Conservation (phyloP, 306 rosid genomes). For the Oxytropis ochrocephala region DNA sequence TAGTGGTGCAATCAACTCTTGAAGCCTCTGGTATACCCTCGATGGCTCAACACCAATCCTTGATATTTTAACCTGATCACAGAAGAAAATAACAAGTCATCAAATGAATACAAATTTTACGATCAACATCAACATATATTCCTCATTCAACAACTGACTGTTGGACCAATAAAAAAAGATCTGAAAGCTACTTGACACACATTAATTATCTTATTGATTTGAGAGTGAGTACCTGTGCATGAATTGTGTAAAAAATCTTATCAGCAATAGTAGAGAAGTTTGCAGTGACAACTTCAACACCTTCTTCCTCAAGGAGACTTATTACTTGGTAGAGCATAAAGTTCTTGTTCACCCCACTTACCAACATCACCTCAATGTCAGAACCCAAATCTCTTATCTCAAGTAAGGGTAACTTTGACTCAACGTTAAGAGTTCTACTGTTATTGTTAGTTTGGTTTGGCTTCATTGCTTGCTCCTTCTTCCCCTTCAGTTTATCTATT, state of each 20-base stretch:
- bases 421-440: background rate
- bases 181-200: background rate
- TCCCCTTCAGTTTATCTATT: constrained; percentile 37
- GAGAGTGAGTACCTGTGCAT: constrained; percentile 43
- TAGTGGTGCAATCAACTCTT: constrained; percentile 27
- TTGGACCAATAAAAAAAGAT: background rate
- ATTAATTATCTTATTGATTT: background rate
- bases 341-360: constrained; percentile 44
- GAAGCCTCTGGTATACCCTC: constrained; percentile 48
- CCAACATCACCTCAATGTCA: constrained; percentile 43
- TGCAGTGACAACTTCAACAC: constrained; percentile 59
- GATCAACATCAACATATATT: no score
- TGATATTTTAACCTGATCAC: constrained; percentile 44
- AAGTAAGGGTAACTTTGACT: constrained; percentile 31
- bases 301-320: constrained; percentile 56
- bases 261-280: constrained; percentile 30
- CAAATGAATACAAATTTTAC: background rate
- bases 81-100: background rate
- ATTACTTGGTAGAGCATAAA: constrained; percentile 52
- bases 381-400: constrained; percentile 48
- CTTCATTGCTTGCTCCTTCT: constrained; percentile 34
- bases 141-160: no score
- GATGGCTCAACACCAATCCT: constrained; percentile 60
- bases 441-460: background rate
- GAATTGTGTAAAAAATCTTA: constrained; percentile 45